Evolutionary conservation across 116 monocot genomes (phyloP), one percentile per base, ranked within the genome.

Genomic region (Thalassia testudinum): DNA sequence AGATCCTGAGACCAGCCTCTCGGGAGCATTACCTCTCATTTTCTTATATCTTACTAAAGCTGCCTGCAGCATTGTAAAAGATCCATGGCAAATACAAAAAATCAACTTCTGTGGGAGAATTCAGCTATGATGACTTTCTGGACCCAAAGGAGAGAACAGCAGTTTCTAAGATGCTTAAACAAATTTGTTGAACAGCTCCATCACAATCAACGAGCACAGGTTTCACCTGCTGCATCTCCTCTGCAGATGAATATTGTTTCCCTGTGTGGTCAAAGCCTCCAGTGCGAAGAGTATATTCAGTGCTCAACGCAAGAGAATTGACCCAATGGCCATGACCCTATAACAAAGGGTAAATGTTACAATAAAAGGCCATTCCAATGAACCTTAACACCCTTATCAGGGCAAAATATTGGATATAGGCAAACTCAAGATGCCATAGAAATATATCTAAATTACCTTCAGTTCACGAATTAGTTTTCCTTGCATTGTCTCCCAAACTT

Each of bases 281-380:
- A 63, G 95, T 88, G 0, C 95, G 77, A 37, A 95, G 84, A 61
- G 72, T 76, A 67, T 85, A 85, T 66, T 95, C 95, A 14, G 95
- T 88, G 67, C 88, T 95, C 58, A 95, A 66, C 48, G 95, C 95
- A 47, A 95, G 74, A 26, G 95, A 85, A 61, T 95, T 95, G 13
- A 95, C 88, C 95, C 95, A 95, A 75, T 95, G 95, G 0, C 81
- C 87, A 72, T 95, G 95, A 4, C 83, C 84, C 87, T 92, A 50
- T 10, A 34, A 34, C 30, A 34, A 34, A 34, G 30, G 10, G n/a
- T 5, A 34, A 34, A 34, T 10, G 30, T 34, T 34, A 34, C 30
- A 5, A 34, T 34, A 34, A 34, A 34, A 34, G 30, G 30, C 30
- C 30, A 34, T 10, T 34, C 6, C 30, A 34, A n/a, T n/a, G n/a